phyloP scores from a whole-genome alignment of 1,139 yeast species.

The Pneumocystis carinii region DNA sequence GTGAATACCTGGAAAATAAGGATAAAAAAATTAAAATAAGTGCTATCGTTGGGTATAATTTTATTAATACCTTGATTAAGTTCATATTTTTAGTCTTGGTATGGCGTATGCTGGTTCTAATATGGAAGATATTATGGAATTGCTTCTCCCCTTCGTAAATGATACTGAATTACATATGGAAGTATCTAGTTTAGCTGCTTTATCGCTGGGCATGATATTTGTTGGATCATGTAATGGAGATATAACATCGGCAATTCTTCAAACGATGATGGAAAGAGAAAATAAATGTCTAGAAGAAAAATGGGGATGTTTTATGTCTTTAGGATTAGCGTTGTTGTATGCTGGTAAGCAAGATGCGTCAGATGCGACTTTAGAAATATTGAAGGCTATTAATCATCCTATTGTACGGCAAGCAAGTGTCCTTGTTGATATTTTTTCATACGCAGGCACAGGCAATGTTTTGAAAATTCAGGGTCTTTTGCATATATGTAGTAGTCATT shows the following conservation, averaged over 20 bases:
- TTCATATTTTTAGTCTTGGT: slow-evolving; percentile 42
- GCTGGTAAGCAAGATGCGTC: slow-evolving; percentile 85
- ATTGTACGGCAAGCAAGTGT: slow-evolving; percentile 80
- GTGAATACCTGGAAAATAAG: slow-evolving; percentile 55
- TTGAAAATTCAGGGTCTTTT: slow-evolving; percentile 81
- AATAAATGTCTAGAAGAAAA: slow-evolving; percentile 62
- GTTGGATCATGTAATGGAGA: slow-evolving; percentile 96
- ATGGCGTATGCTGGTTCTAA: slow-evolving; percentile 91
- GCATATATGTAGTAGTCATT: slow-evolving; percentile 49
- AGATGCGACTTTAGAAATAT: slow-evolving; percentile 86
- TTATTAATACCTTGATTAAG: not conserved
- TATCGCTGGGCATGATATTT: slow-evolving; percentile 84
- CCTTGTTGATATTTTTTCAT: slow-evolving; percentile 82
- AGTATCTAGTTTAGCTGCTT: slow-evolving; percentile 70
- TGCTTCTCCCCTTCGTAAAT: slow-evolving; percentile 75
- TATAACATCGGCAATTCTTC: slow-evolving; percentile 76
- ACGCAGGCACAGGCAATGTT: slow-evolving; percentile 96
- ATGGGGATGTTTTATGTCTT: slow-evolving; percentile 79
- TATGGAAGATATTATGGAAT: slow-evolving; percentile 64
- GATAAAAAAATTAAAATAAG: slow-evolving; percentile 51
- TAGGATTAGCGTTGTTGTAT: slow-evolving; percentile 81
- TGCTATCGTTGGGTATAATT: slow-evolving; percentile 47
- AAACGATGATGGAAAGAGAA: slow-evolving; percentile 77
- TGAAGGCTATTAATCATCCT: slow-evolving; percentile 91
- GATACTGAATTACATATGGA: slow-evolving; percentile 65